Evolutionary conservation across 805 yeast species (phyloP), one percentile per base, ranked within the genome.

Genomic region (Teunomyces tritomae): DNA sequence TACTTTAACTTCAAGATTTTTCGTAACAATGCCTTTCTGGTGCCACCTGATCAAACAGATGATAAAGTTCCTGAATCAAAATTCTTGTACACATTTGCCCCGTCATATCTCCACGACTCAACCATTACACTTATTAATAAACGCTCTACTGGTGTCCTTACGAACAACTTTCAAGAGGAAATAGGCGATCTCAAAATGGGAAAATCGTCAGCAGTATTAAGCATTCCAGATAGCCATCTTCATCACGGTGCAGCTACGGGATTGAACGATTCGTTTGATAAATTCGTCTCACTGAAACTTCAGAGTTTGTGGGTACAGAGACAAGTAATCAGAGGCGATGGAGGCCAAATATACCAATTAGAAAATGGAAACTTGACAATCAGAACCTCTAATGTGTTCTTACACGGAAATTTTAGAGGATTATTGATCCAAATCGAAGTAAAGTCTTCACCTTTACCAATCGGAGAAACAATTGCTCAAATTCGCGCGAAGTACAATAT

Each of bases 391-490:
- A 88, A 87, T 58, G 80, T 87, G 34, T 82, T 83, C 43, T 71
- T 87, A 10, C 90, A 86, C 59, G 95, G 96, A 1, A 74, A 73
- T 14, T 87, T 85, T 70, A 79, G 84, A 50, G 90, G 90, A 0
- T 74, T 87, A 32, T 61, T 87, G 32, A 76, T 87, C 26, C 86
- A 84, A 55, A 71, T 84, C 2, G 84, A 79, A 48, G 73, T 51
- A 29, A 49, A 56, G 35, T 13, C 43, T 20, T 13, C 43, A 4
- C 3, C 32, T 14, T 17, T 7, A 14, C n/a, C 32, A 5, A 16
- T 16, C 10, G 34, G 3, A 17, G 34, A 28, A 16, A 28, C 34
- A 13, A 29, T 39, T 7, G 57, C 55, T 5, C 57, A 56, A 9
- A 55, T 71, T 16, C 53, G 65, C 2, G 43, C 48, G 6, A 67